Base-by-base conservation (phyloP, 1,284 basidiomycete genomes). In the Rhodotorula sp. region DNA sequence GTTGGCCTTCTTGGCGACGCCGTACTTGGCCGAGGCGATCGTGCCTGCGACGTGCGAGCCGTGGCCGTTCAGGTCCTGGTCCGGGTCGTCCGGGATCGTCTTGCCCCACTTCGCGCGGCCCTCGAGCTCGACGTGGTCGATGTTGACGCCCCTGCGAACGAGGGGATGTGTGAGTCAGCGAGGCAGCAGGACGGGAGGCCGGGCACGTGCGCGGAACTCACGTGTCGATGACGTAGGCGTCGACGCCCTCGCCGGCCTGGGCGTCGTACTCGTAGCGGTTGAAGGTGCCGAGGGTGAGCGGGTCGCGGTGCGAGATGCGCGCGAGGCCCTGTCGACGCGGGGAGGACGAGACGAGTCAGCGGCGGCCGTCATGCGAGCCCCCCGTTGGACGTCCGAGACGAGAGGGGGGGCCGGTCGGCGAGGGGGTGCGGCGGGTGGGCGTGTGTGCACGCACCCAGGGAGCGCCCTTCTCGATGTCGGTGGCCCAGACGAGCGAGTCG, bases 1-100 rank as follows among this genome's bases (percentile, higher is more conserved):
- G 69, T 90, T 86, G 59, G 94, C 94, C 76, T 86, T 86, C 87
- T 98, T 99, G 67, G 96, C 94, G 57, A 99, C 92, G 83, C 96
- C 96, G 78, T 91, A 95, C 79, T 84, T 88, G 77, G 82, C 81
- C 24, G 89, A 90, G 28, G 86, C 92, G 59, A 82, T 81, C 26
- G 81, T 83, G 54, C 82, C 82, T 56, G 91, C 90, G 76, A 91
- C 92, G 81, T 95, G 92, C 53, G 90, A 87, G 61, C 85, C 85
- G 79, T 86, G 85, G 59, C 85, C 85, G 78, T 86, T 85, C 60
- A 82, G 83, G 77, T 94, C 92, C 75, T 86, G 83, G 78, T 94
- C 91, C 4, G 83, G 83, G 76, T 92, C 90, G 75, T 90, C 75
- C 15, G 92, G 90, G 69, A 92, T 85, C n/a, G 90, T 92, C 81